A percentile compares a stretch with the other conserved stretches of the same genome.
These are phyloP conservation scores for Amphicarpaea edgeworthii DNA, from an alignment of 306 rosid species.

Conservation along the genomic window DNA sequence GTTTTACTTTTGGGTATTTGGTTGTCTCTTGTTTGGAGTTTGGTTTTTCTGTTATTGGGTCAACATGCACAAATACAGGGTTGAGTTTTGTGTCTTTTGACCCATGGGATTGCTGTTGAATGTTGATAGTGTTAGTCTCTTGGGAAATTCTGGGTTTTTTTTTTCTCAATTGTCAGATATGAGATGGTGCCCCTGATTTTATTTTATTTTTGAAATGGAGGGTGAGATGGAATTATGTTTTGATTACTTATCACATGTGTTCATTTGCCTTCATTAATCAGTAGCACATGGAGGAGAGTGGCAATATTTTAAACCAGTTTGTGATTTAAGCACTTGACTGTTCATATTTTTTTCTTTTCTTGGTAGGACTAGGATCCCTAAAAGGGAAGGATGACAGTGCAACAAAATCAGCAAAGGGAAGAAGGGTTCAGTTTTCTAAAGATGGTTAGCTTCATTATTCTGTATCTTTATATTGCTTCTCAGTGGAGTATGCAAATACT, in stretches of 20 bases:
- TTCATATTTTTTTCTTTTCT: constrained; percentile 2
- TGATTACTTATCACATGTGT: neutral
- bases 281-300: neutral
- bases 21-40: constrained; percentile 5
- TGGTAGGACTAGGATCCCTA: constrained; percentile 60
- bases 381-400: constrained; percentile 87
- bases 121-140: neutral
- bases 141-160: neutral
- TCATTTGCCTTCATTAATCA: constrained; percentile 21
- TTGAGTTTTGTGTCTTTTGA: constrained; percentile 34
- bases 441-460: constrained; percentile 59
- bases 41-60: constrained; percentile 41
- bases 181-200: neutral
- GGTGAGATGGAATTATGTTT: constrained; percentile 16
- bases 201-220: neutral
- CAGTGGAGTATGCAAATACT: constrained; percentile 29
- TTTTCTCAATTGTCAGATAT: neutral
- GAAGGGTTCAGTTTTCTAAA: constrained; percentile 74
- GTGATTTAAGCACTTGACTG: constrained; percentile 28
- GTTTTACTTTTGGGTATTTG: neutral
- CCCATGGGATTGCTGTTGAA: neutral
- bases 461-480: constrained; percentile 29
- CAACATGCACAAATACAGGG: neutral
- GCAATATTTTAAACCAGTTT: constrained; percentile 34
- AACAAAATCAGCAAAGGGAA: constrained; percentile 66